A percentile compares a stretch with the other conserved stretches of the same genome.
These are phyloP conservation scores for Colletotrichum sublineola DNA, from an alignment of 2,329 filamentous ascomycete species.

Conservation along the genomic window DNA sequence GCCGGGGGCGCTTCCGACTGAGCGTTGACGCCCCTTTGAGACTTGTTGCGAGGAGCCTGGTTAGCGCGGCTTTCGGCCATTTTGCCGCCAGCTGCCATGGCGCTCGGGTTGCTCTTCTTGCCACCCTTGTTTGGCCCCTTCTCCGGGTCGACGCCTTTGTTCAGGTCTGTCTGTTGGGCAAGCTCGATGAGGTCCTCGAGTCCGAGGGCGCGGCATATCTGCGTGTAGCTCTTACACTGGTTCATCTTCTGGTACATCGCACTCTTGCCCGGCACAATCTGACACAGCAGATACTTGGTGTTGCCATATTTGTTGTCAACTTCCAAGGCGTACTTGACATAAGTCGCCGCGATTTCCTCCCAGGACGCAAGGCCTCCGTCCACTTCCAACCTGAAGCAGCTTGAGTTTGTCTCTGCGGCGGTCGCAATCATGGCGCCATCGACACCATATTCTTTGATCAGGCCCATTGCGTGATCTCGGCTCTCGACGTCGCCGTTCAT, in stretches of 20 bases:
- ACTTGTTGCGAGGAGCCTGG: conserved; percentile 46
- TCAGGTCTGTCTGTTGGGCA: conserved; percentile 75
- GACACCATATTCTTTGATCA: conserved; percentile 84
- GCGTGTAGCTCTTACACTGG: conserved; percentile 77
- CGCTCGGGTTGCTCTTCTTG: conserved; percentile 53
- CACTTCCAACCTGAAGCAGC: conserved; percentile 79
- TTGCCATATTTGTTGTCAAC: conserved; percentile 91
- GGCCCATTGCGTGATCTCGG: conserved; percentile 76
- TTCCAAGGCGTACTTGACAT: conserved; percentile 79
- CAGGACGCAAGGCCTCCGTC: conserved; percentile 81
- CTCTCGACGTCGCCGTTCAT: conserved; percentile 94
- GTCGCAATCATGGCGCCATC: conserved; percentile 99
- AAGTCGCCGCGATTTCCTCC: conserved; percentile 82
- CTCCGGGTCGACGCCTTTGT: conserved; percentile 70
- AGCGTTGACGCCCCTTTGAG: conserved; percentile 49
- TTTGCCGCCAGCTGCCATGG: conserved; percentile 63
- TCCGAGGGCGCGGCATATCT: conserved; percentile 75
- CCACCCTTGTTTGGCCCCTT: conserved; percentile 52
- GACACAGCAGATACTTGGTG: conserved; percentile 89
- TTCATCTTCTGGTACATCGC: conserved; percentile 73
- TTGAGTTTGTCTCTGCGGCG: conserved; percentile 90
- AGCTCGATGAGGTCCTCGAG: conserved; percentile 72
- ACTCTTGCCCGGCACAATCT: conserved; percentile 87
- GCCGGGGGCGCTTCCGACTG: conserved; percentile 42
- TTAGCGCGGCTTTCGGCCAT: conserved; percentile 51